Base-by-base conservation (phyloP, 192 early-diverging fungal genomes). In the Cetraspora pellucida region DNA sequence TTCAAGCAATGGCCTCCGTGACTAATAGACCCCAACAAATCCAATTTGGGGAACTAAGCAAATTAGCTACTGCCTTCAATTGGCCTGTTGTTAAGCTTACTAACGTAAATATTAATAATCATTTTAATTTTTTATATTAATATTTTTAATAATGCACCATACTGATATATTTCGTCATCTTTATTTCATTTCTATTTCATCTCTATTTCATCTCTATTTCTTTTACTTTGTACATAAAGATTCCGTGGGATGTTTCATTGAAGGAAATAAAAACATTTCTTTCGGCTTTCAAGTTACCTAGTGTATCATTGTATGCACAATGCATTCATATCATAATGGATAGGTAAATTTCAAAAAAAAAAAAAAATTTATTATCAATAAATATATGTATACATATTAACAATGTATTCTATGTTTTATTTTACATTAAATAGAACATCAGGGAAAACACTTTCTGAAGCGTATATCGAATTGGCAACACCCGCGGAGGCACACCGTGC, bases 401-500 rank as follows among this genome's bases (percentile, higher is more conserved):
- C 31, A 37, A 43, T 19, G 10, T 19, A 54, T 47, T 64, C 10
- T 49, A 2, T 13, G 16, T 13, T 54, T 14, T 19, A 19, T 54
- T 54, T 10, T 54, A 19, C 19, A 19, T 54, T 54, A 54, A 87
- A 88, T 75, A 81, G 90, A 49, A 77, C 82, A 3, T 89, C 91
- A n/a, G 92, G 92, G 13, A 92, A 93, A 72, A 93, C 90, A 0
- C 84, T 87, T 63, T 87, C 88, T 50, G 89, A 91, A 68, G 87
- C 86, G 2, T 93, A 86, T 81, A 77, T 93, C 43, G 92, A 93
- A 75, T 84, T 94, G 44, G 67, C 84, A 8, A 87, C 82, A 3
- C 52, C 70, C 10, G 79, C 65, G 9, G 87, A 93, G 43, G 85
- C 90, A 16, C 80, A 82, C 46, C 79, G 73, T 31, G 89, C 90